These are phyloP conservation scores for Fusarium bulbicola DNA, from an alignment of 2,329 filamentous ascomycete species.

Conservation along the genomic window DNA sequence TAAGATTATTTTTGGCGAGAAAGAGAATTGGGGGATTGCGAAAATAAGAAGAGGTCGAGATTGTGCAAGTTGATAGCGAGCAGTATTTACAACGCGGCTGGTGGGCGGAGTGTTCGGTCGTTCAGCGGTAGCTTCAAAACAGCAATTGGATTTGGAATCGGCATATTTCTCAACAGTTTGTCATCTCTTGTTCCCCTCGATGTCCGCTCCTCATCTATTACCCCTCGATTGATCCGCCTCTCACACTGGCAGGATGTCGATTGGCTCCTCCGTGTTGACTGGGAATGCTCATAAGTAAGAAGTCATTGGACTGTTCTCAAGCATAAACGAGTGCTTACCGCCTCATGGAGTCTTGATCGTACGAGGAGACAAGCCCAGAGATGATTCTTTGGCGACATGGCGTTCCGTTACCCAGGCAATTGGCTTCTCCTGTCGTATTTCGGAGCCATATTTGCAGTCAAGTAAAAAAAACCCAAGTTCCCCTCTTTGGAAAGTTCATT, in stretches of 20 bases:
- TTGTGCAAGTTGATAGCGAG: conserved; percentile 49
- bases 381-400: neutral
- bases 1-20: conserved; percentile 35
- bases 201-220: neutral
- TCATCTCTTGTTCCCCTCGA: neutral
- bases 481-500: neutral
- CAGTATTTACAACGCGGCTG: conserved; percentile 46
- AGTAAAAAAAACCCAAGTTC: neutral
- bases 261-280: neutral
- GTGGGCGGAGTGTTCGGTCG: conserved; percentile 40
- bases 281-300: neutral
- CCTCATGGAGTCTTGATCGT: neutral
- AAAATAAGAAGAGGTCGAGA: conserved; percentile 35
- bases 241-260: neutral
- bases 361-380: neutral
- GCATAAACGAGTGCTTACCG: conserved; percentile 2
- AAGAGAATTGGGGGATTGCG: conserved; percentile 35
- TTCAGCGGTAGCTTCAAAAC: conserved; percentile 45
- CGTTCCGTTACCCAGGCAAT: neutral
- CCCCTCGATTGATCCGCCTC: neutral
- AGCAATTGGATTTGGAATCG: conserved; percentile 45
- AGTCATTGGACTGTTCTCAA: conserved; percentile 6
- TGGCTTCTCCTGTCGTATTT: conserved; percentile 2
- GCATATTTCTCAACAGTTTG: conserved; percentile 31
- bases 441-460: conserved; percentile 12